Conservation (phyloP, 495 filamentous ascomycete species). For the Aspergillus coremiiformis region DNA sequence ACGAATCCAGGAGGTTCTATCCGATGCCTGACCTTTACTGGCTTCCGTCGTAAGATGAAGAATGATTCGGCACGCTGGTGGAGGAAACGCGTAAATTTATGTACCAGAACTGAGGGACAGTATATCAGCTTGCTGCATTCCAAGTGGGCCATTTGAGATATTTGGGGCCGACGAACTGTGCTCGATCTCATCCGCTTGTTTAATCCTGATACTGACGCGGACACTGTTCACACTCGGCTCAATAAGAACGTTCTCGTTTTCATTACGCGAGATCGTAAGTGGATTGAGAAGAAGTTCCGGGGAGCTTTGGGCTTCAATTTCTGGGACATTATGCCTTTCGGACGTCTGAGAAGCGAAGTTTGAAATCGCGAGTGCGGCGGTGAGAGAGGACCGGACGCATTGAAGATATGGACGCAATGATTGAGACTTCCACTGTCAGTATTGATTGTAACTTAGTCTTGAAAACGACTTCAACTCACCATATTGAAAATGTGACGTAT, state of each 20-base stretch:
- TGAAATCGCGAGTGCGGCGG: slow-evolving; percentile 86
- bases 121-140: too few species aligned
- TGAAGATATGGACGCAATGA: slow-evolving; percentile 96
- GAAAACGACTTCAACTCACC: slow-evolving; percentile 10
- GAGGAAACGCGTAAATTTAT: slow-evolving; percentile 95
- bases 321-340: slow-evolving; percentile 95
- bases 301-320: slow-evolving; percentile 85
- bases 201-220: slow-evolving; percentile 93
- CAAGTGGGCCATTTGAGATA: too few species aligned
- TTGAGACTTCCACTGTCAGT: slow-evolving; percentile 64
- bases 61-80: slow-evolving; percentile 96
- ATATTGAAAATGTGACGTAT: slow-evolving; percentile 18
- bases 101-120: slow-evolving; percentile 71
- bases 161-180: too few species aligned
- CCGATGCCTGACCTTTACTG: slow-evolving; percentile 67
- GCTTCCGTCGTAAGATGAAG: slow-evolving; percentile 91
- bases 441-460: neutral
- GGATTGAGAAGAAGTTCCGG: slow-evolving; percentile 95
- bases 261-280: slow-evolving; percentile 79
- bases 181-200: slow-evolving; percentile 98
- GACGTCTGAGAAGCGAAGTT: slow-evolving; percentile 96
- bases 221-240: slow-evolving; percentile 95
- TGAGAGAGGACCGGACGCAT: slow-evolving; percentile 89
- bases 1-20: neutral
- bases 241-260: slow-evolving; percentile 84